Base-by-base conservation (phyloP, 2,329 filamentous ascomycete species). In the Penicillium sp. region DNA sequence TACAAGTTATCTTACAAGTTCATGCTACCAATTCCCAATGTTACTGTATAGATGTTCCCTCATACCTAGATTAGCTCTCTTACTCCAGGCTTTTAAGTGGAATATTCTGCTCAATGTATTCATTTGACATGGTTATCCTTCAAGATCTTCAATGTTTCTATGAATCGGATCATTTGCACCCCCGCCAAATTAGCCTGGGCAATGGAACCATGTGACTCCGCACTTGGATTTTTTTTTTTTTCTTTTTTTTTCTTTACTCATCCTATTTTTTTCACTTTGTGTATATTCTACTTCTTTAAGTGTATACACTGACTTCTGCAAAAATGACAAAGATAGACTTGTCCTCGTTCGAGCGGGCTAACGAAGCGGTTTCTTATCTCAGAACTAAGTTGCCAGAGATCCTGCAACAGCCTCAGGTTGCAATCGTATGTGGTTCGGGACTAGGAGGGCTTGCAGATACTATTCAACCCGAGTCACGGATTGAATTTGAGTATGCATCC, bases 391-490 rank as follows among this genome's bases (percentile, higher is more conserved):
- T 87, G n/a, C 82, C 83, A 16, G 67, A 70, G 39, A 58, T 68
- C 16, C 68, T 85, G n/a, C 76, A 81, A 53, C 71, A 73, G 2
- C 85, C 85, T 11, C 77, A 78, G 55, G 79, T 87, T 58, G 85
- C 83, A 38, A 84, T 88, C 54, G 81, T 88, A 24, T 88, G 85
- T 67, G 85, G 85, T 32, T 86, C 84, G 48, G 85, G 85, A 4
- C 72, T 88, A 9, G 84, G 84, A 39, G 84, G 84, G 2, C 78
- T 88, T 35, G 83, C 80, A 56, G 76, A 82, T 55, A 82, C 81
- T 4, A 78, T 87, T 44, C 74, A 84, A 50, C 64, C 75, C 20
- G 74, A 77, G 29, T 76, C 76, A 8, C 78, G 77, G 54, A 74
- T 80, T 53, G 82, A 83, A 66, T 80, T 82, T 64, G 76, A 81